These are phyloP conservation scores for Domatiomyces globalis DNA, from an alignment of 2,329 filamentous ascomycete genomes.

Conservation along the genomic window DNA sequence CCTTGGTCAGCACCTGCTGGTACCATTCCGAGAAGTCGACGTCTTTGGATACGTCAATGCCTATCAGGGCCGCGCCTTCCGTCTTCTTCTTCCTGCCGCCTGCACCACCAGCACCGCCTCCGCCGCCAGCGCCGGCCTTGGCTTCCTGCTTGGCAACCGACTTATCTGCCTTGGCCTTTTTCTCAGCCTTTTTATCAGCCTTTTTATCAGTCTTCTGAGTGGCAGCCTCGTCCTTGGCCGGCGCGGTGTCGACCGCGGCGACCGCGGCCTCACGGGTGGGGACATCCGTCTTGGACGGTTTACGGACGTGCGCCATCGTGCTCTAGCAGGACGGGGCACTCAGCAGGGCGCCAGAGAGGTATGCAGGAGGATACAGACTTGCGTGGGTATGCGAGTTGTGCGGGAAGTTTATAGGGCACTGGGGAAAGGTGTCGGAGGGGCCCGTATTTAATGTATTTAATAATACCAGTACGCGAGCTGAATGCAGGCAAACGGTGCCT, in stretches of 20 bases:
- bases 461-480: neutral
- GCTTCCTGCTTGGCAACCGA: constrained; percentile 30
- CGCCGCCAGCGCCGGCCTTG: constrained; percentile 22
- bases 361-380: neutral
- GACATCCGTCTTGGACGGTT: constrained; percentile 9
- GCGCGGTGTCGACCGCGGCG: neutral
- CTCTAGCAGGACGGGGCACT: neutral
- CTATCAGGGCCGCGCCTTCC: constrained; percentile 55
- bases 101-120: constrained; percentile 2
- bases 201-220: too few species aligned
- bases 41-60: constrained; percentile 72
- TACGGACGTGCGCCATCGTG: constrained; percentile 12
- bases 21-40: constrained; percentile 93
- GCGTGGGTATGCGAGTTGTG: neutral
- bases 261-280: constrained; percentile 11
- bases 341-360: neutral
- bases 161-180: constrained; percentile 29
- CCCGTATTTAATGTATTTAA: neutral
- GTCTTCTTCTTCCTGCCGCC: constrained; percentile 36
- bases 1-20: constrained; percentile 92
- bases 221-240: neutral
- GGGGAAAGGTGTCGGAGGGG: neutral
- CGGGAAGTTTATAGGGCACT: neutral
- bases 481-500: too few species aligned
- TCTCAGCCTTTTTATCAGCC: constrained; percentile 31